These are phyloP conservation scores for Bombardia bombarda DNA, from an alignment of 495 filamentous ascomycete species.

Conservation along the genomic window DNA sequence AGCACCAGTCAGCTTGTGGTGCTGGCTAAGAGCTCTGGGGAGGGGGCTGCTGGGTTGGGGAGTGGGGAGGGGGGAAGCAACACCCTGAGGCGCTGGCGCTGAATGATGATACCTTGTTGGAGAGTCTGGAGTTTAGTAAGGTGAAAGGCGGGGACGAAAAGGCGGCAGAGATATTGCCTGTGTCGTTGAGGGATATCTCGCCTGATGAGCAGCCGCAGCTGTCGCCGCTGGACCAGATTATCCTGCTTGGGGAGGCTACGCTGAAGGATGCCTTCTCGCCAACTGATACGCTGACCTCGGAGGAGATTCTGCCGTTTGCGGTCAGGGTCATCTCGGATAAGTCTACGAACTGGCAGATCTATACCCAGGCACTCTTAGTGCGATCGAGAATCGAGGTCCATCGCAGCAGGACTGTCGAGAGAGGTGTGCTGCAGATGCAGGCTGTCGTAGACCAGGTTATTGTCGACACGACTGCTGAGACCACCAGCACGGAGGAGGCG, in stretches of 20 bases:
- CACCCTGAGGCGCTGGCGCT: slow-evolving; percentile 62
- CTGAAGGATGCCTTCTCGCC: slow-evolving; percentile 82
- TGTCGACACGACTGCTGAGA: slow-evolving; percentile 59
- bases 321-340: slow-evolving; percentile 80
- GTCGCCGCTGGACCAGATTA: slow-evolving; percentile 71
- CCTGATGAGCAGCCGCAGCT: slow-evolving; percentile 78
- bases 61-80: slow-evolving; percentile 4
- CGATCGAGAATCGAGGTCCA: slow-evolving; percentile 84
- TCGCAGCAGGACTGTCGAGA: slow-evolving; percentile 74
- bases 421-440: slow-evolving; percentile 88
- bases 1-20: slow-evolving; percentile 90
- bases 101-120: slow-evolving; percentile 89
- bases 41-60: background rate
- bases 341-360: slow-evolving; percentile 95
- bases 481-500: slow-evolving; percentile 5
- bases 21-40: slow-evolving; percentile 62
- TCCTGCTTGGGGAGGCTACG: slow-evolving; percentile 76
- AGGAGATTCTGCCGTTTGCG: slow-evolving; percentile 88
- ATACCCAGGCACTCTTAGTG: slow-evolving; percentile 84
- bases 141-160: slow-evolving; percentile 23
- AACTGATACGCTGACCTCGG: slow-evolving; percentile 73
- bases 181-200: slow-evolving; percentile 51
- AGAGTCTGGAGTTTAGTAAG: slow-evolving; percentile 71
- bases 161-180: slow-evolving; percentile 40
- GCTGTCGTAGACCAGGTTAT: slow-evolving; percentile 94